Base-by-base conservation (phyloP, 495 filamentous ascomycete species). In the Platismatia glauca region DNA sequence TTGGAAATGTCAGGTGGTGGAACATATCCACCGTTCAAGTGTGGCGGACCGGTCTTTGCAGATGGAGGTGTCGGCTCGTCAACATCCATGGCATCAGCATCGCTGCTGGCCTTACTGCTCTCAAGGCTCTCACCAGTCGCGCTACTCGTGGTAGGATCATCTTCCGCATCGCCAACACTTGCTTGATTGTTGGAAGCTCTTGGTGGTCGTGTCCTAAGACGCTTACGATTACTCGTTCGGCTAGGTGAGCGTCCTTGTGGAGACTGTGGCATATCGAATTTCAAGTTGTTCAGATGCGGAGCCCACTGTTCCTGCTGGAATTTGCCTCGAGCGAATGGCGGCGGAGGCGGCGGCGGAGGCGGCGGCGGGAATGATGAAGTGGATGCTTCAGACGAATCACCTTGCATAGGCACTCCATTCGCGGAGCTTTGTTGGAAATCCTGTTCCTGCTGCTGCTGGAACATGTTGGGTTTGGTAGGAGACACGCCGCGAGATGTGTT, bases 271-370 rank as follows among this genome's bases (percentile, higher is more conserved):
- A 72, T 79, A 61, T 73, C 78, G 69, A 85, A 88, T 24, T 78
- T 82, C 31, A 86, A 72, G 55, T 85, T 76, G 22, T 81, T 81
- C 64, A 92, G 82, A 59, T 82, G 79, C 59, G 84, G 76, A 58
- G 71, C 71, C 90, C 89, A 95, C 35, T 84, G 69, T 38, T 87
- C 84, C 4, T 81, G 75, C 34, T 82, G 79, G 67, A 90, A 94
- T 33, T 77, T 82, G 1, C 73, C 76, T 48, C 73, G 68, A 16
- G 72, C 71, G 57, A 53, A 33, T 53, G 77, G 75, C 7, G 77
- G 71, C 18, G 71, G 64, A 55, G 69, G 35, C 35, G 71, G 35
- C 35, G 71, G 44, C 63, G 64, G 44, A 55, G 69, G 35, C 35
- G 71, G 35, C 35, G 71, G 44, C 63, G 64, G 44, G 64, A 56